phyloP scores from a whole-genome alignment of 129 eudicot genomes.

The Heracleum sosnowskyi region DNA sequence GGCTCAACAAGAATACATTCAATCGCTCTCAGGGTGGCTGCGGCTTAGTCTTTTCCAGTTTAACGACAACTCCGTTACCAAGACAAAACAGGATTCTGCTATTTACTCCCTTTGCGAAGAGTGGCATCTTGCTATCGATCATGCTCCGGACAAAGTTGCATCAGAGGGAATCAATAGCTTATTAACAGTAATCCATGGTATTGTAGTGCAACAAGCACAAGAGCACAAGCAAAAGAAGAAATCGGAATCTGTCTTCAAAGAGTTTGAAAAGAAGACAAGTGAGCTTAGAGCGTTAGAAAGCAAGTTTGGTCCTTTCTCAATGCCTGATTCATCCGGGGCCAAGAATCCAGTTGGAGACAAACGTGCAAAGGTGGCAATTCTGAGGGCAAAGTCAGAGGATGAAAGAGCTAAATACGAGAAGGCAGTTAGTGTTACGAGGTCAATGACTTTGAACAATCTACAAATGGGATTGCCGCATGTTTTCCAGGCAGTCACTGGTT shows the following conservation, averaged over 20 bases:
- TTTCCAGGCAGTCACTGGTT: conserved; percentile 90
- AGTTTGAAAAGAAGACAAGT: conserved; percentile 58
- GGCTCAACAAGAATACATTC: conserved; percentile 81
- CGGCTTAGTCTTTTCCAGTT: conserved; percentile 91
- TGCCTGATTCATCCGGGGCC: conserved; percentile 23
- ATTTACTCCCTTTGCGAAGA: conserved; percentile 85
- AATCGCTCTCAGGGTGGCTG: conserved; percentile 93
- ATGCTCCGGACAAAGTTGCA: conserved; percentile 90
- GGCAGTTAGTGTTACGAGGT: conserved; percentile 52
- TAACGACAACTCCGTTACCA: conserved; percentile 37
- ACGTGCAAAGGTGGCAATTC: conserved; percentile 59
- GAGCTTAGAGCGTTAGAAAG: conserved; percentile 66
- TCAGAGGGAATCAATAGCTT: conserved; percentile 86
- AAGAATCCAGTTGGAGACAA: conserved; percentile 63
- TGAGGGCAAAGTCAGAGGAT: conserved; percentile 73
- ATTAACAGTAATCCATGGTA: conserved; percentile 57
- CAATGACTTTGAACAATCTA: conserved; percentile 69
- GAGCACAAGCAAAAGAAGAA: conserved; percentile 74
- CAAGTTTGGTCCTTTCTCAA: conserved; percentile 51
- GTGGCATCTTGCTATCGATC: conserved; percentile 80
- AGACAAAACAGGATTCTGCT: conserved; percentile 55
- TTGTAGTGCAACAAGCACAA: conserved; percentile 81
- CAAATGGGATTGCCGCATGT: conserved; percentile 91
- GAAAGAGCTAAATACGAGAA: conserved; percentile 78
- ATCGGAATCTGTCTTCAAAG: conserved; percentile 53